Percentiles rank a stretch among this genome's conserved stretches.
phyloP scores from a whole-genome alignment of 495 filamentous ascomycete genomes.

The Aspergillus carlsbadensis region DNA sequence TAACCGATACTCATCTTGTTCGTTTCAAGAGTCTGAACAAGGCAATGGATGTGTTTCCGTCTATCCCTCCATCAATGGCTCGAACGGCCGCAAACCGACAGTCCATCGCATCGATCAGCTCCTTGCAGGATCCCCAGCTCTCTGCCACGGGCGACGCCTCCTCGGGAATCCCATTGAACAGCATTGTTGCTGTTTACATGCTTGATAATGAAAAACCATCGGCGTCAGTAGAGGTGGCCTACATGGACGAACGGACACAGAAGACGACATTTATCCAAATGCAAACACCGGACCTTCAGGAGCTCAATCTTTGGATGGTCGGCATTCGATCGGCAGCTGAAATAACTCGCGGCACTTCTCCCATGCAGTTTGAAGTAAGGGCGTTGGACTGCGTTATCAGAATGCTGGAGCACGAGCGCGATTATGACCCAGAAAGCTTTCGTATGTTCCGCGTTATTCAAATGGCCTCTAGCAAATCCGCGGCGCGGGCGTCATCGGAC shows the following conservation, averaged over 20 bases:
- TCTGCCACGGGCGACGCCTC: conserved; percentile 47
- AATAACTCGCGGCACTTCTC: conserved; percentile 51
- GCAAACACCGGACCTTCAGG: conserved; percentile 69
- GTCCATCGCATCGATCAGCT: conserved; percentile 59
- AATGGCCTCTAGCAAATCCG: conserved; percentile 58
- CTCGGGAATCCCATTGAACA: conserved; percentile 62
- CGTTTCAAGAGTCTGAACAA: conserved; percentile 75
- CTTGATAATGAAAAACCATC: conserved; percentile 77
- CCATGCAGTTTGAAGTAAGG: conserved; percentile 56
- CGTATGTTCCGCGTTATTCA: conserved; percentile 84
- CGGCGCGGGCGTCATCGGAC: conserved; percentile 68
- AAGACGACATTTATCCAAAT: conserved; percentile 61
- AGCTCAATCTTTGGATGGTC: conserved; percentile 73
- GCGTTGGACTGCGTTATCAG: conserved; percentile 64
- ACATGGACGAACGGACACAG: conserved; percentile 70
- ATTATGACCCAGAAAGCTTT: conserved; percentile 68
- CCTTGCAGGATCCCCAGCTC: conserved; percentile 60
- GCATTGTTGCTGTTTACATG: conserved; percentile 74
- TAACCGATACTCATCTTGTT: conserved; percentile 80
- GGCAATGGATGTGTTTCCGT: conserved; percentile 64
- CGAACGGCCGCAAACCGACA: conserved; percentile 45
- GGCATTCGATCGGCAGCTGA: conserved; percentile 63
- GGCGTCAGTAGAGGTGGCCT: conserved; percentile 75
- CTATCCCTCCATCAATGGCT: conserved; percentile 45
- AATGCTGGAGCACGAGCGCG: conserved; percentile 64